Conservation (phyloP, 2,329 filamentous ascomycete genomes). For the Ophiostoma angusticollis region DNA sequence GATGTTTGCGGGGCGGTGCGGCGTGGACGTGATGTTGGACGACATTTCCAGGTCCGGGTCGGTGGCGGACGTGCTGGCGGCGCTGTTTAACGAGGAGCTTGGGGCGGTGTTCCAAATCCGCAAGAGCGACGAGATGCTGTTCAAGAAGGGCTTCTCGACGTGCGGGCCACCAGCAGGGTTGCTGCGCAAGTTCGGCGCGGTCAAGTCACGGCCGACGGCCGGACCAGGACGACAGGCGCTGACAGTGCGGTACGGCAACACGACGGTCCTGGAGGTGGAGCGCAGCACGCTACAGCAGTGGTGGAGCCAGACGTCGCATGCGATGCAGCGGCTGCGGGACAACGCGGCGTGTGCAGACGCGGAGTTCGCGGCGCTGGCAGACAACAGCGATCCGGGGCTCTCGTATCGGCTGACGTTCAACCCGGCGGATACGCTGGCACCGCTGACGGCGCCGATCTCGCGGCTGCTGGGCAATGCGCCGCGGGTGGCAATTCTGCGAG, state of each 20-base stretch:
- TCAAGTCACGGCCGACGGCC: conserved; percentile 39
- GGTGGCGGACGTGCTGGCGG: conserved; percentile 53
- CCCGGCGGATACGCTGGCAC: conserved; percentile 63
- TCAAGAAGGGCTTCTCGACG: conserved; percentile 82
- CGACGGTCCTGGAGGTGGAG: conserved; percentile 54
- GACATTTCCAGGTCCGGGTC: conserved; percentile 50
- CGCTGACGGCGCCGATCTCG: conserved; percentile 50
- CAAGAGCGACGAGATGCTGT: conserved; percentile 69
- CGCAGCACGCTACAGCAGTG: conserved; percentile 68
- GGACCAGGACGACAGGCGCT: conserved; percentile 52
- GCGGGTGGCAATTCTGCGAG: conserved; percentile 80
- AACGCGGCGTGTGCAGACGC: conserved; percentile 76
- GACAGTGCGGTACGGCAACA: conserved; percentile 58
- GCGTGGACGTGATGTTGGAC: conserved; percentile 75
- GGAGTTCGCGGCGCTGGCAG: conserved; percentile 63
- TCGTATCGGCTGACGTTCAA: conserved; percentile 73
- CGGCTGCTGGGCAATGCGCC: conserved; percentile 45
- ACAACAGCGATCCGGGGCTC: conserved; percentile 69
- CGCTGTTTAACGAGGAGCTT: conserved; percentile 91
- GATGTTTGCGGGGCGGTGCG: conserved; percentile 94
- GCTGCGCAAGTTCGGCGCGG: conserved; percentile 71
- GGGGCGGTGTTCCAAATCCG: conserved; percentile 93
- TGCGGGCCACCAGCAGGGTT: conserved; percentile 72
- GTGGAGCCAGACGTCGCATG: conserved; percentile 80
- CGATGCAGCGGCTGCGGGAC: conserved; percentile 83